These are phyloP conservation scores for Russula sp. DNA, from an alignment of 768 basidiomycete species.

Conservation along the genomic window DNA sequence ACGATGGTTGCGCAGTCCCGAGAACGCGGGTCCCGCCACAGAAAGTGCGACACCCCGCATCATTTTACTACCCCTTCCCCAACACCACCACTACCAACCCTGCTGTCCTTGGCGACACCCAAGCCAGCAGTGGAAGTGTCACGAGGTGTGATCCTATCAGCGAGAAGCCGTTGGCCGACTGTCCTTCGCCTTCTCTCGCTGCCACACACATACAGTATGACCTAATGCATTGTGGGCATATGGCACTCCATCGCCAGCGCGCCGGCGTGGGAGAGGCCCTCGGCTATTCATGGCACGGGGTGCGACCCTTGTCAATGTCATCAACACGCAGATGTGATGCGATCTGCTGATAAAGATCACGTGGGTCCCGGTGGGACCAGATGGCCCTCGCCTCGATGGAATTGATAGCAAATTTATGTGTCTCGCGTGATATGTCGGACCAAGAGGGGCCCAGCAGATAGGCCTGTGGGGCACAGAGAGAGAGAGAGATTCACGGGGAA, in stretches of 20 bases:
- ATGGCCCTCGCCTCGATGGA: too few species aligned
- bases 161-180: background rate
- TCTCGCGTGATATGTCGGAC: background rate
- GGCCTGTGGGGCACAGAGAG: background rate
- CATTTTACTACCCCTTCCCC: background rate
- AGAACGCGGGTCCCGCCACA: background rate
- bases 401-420: background rate
- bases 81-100: too few species aligned
- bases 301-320: background rate
- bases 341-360: slow-evolving; percentile 11
- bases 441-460: background rate
- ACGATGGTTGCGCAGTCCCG: background rate
- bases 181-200: background rate
- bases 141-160: slow-evolving; percentile 4
- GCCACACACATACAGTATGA: background rate
- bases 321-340: background rate
- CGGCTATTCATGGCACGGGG: background rate
- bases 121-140: background rate
- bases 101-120: background rate
- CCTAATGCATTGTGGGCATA: background rate
- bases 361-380: background rate
- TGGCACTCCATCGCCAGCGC: background rate
- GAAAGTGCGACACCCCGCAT: background rate
- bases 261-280: slow-evolving; percentile 9
- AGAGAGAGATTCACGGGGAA: background rate